phyloP scores from a whole-genome alignment of 441 rosid species.

The Isatis lusitanica region DNA sequence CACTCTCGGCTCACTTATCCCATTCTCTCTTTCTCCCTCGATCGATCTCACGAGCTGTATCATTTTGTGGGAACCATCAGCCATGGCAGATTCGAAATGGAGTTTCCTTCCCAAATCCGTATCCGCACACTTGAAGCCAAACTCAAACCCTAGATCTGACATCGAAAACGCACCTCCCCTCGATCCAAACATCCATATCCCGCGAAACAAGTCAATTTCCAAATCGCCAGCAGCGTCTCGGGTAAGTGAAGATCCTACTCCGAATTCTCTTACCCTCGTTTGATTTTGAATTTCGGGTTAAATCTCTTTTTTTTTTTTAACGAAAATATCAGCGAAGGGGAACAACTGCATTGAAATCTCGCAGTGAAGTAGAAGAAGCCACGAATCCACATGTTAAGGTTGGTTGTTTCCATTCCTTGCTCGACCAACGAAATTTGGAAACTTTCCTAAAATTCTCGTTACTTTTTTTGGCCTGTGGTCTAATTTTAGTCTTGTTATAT shows the following conservation, averaged over 20 bases:
- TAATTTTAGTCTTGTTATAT: neutral
- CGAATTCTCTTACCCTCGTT: neutral
- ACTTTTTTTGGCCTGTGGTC: neutral
- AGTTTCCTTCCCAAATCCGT: slow-evolving; percentile 64
- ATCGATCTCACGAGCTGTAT: slow-evolving; percentile 3
- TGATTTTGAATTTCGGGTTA: neutral
- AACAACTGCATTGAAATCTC: slow-evolving; percentile 32
- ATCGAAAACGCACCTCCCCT: slow-evolving; percentile 72
- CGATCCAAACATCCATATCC: slow-evolving; percentile 57
- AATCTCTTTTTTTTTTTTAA: neutral
- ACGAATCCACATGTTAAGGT: slow-evolving; percentile 80
- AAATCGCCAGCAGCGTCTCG: slow-evolving; percentile 37
- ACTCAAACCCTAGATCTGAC: slow-evolving; percentile 38
- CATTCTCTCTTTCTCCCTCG: slow-evolving; percentile 3
- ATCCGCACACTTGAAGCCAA: slow-evolving; percentile 46
- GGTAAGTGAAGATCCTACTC: slow-evolving; percentile 39
- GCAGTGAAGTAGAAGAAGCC: slow-evolving; percentile 31
- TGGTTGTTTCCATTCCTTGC: neutral
- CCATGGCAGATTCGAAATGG: slow-evolving; percentile 50
- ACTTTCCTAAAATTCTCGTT: neutral
- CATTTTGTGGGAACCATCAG: neutral
- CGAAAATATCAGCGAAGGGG: slow-evolving; percentile 39
- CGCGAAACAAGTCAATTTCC: slow-evolving; percentile 26
- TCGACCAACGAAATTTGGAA: neutral
- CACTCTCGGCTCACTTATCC: neutral